Evolutionary conservation across 2,329 filamentous ascomycete genomes (phyloP), one percentile per base, ranked within the genome.

Genomic region (Xylaria polymorpha): DNA sequence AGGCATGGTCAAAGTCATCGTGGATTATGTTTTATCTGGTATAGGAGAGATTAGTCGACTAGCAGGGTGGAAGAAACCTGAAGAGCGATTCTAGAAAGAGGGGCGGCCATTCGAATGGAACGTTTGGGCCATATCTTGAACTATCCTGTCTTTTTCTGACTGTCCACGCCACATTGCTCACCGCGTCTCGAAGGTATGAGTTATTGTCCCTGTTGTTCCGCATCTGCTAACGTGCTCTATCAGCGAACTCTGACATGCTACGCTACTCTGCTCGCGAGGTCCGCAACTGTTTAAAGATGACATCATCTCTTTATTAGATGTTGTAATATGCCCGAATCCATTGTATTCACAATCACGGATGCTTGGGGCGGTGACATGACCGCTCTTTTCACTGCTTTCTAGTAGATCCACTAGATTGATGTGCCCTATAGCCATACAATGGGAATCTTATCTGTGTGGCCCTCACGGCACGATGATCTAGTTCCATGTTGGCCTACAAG

Each of bases 1-100:
- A 75, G 89, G 90, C 5, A 88, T 92, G 85, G 84, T 90, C 63
- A 92, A 92, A 78, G 86, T 88, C 0, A 77, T 91, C 12, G 88
- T 92, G 22, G 89, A 91, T 75, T 84, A 82, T 25, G 80, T 87
- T 1, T 82, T 87, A 32, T 85, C 85, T 0, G 81, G 81, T 14
- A 86, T 91, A 67, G 83, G 83, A 22, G 81, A 85, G 67, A 77
- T 86, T 66, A 78, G 76, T 29, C 77, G 78, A 15, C 72, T 81
- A 66, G 78, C 80, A 44, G 82, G 82, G 1, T 80, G 79, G 77
- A 84, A 82, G 73, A 81, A 79, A 64, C 76, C 80, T 10, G 80
- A 82, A 22, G 78, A 82, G 22, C 75, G 77, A 32, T 81, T 81
- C 63, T 81, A 61, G 78, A 63, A 76, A 62, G 58, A 62, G 37